A percentile compares a stretch with the other conserved stretches of the same genome.
phyloP scores from a whole-genome alignment of 2,329 filamentous ascomycete genomes.

The Neofusicoccum parvum region DNA sequence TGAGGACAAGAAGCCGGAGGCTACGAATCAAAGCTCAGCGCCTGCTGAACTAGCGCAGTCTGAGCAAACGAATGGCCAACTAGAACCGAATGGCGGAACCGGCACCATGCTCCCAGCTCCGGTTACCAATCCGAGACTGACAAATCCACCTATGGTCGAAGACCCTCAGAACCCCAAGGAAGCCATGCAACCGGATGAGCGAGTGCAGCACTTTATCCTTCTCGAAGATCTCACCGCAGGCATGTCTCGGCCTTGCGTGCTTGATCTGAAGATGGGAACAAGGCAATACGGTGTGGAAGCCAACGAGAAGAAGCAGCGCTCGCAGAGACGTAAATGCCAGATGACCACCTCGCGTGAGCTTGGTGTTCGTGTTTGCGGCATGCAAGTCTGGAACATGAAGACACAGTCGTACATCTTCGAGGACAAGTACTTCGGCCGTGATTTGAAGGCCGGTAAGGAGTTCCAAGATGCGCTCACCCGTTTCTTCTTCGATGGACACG shows the following conservation, averaged over 20 bases:
- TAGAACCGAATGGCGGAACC: neutral
- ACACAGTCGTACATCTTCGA: conserved; percentile 88
- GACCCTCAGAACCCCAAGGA: conserved; percentile 47
- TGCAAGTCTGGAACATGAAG: conserved; percentile 92
- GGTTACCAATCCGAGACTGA: conserved; percentile 18
- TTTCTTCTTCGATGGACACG: conserved; percentile 88
- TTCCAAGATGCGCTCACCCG: conserved; percentile 86
- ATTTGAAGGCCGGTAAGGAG: conserved; percentile 81
- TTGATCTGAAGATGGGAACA: conserved; percentile 98
- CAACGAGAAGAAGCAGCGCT: conserved; percentile 85
- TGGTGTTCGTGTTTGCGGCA: conserved; percentile 89
- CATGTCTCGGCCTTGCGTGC: conserved; percentile 94
- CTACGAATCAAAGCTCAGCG: conserved; percentile 9
- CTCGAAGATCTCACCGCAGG: conserved; percentile 94
- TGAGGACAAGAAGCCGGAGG: conserved; percentile 39
- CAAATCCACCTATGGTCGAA: conserved; percentile 23
- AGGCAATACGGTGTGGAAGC: conserved; percentile 95
- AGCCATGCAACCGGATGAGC: conserved; percentile 53
- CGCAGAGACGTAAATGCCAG: conserved; percentile 89
- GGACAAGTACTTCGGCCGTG: conserved; percentile 95
- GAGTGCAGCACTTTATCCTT: conserved; percentile 89
- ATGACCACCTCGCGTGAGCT: conserved; percentile 88
- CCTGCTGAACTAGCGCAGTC: neutral
- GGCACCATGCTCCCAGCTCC: conserved; percentile 39
- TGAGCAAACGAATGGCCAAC: conserved; percentile 8